Evolutionary conservation across 305 asterid species (phyloP).

Genomic region (Euphrasia arctica): DNA sequence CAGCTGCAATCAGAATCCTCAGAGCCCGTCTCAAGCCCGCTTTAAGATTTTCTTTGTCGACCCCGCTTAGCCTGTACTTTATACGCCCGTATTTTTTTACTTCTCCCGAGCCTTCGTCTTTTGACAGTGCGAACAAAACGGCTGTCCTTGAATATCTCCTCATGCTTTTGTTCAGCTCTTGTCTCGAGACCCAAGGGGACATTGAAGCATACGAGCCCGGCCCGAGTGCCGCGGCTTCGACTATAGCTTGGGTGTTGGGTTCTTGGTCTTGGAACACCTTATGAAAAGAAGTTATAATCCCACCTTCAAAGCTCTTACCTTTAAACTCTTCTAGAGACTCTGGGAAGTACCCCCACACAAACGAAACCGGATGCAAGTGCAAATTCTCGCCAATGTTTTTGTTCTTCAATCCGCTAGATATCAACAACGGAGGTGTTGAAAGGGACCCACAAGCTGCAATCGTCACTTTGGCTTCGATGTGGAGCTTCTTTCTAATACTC

Average conservation of each 20-base stretch:
- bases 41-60: slow-evolving; percentile 61
- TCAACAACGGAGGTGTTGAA: slow-evolving; percentile 68
- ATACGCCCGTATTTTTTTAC: slow-evolving; percentile 50
- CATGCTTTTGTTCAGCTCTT: slow-evolving; percentile 54
- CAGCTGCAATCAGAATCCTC: slow-evolving; percentile 73
- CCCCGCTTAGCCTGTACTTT: slow-evolving; percentile 33
- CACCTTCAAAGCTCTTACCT: slow-evolving; percentile 75
- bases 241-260: slow-evolving; percentile 41
- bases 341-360: slow-evolving; percentile 92
- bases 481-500: slow-evolving; percentile 39
- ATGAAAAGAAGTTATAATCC: slow-evolving; percentile 76
- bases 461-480: slow-evolving; percentile 51
- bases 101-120: slow-evolving; percentile 70
- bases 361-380: slow-evolving; percentile 72
- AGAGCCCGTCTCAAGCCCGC: slow-evolving; percentile 62
- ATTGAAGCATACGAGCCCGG: slow-evolving; percentile 54
- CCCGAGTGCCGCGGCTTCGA: slow-evolving; percentile 62
- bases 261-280: slow-evolving; percentile 56
- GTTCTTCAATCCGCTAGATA: slow-evolving; percentile 71
- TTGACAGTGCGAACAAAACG: slow-evolving; percentile 44
- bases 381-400: slow-evolving; percentile 70
- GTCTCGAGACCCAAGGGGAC: slow-evolving; percentile 75
- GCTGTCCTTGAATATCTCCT: slow-evolving; percentile 62
- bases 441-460: slow-evolving; percentile 79
- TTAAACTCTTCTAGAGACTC: slow-evolving; percentile 41